Base-by-base conservation (phyloP, 2,329 filamentous ascomycete species). In the Davidsoniella neocaledoniae region DNA sequence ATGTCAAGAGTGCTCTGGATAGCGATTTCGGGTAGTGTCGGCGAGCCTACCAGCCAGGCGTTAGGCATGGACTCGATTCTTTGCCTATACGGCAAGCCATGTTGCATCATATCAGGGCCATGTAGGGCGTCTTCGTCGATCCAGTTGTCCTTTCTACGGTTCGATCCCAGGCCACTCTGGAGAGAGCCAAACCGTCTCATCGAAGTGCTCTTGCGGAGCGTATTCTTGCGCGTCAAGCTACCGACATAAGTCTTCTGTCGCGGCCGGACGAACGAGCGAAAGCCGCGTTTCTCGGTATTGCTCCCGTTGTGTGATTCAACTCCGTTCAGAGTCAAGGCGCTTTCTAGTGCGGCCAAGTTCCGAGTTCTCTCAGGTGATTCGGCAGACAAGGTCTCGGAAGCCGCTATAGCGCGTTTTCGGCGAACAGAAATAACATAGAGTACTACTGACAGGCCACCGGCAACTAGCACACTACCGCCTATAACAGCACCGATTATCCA, bases 401-500 rank as follows among this genome's bases (percentile, higher is more conserved):
- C 40, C 9, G 39, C 48, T 10, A 50, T 5, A 4, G 23, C 44
- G 12, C 56, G 54, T 26, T 58, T 55, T 25, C 58, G 59, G 41
- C 62, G 56, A 41, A 58, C 60, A 7, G 63, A 63, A 2, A 64
- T 54, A 60, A 66, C 67, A 5, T 69, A 57, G 43, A 71, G 64
- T 21, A 72, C 51, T 23, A 69, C 59, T 0, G 67, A 68, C 5
- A 73, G 51, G 6, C 56, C 59, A 2, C 64, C 59, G 56, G 71
- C 70, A 12, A 74, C 52, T 5, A 72, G 48, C 2, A 69, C 56
- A 14, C 68, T 67, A n/a, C 70, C 70, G 29, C 66, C 66, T 23
- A 77, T 55, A 10, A 67, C 66, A 49, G 76, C 68, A 49, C 64
- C 64, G 33, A 74, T 60, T 14, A 69, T 54, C 59, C 62, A 64